These are phyloP conservation scores for Ganoderma boninense DNA, from an alignment of 1,284 basidiomycete species.

Conservation along the genomic window DNA sequence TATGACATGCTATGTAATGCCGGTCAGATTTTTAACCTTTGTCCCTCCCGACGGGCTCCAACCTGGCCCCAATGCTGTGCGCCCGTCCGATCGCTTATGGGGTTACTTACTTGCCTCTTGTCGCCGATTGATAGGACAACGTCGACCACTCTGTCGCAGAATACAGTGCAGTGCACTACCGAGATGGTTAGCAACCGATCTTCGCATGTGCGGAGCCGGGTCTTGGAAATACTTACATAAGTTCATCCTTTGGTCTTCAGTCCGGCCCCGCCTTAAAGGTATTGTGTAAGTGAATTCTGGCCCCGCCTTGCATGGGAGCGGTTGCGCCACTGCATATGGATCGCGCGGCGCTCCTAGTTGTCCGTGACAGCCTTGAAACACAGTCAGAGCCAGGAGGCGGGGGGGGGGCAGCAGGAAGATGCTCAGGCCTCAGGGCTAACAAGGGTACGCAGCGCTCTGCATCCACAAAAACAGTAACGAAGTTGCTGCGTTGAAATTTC, in stretches of 20 bases:
- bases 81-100: not conserved
- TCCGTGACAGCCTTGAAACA: not conserved
- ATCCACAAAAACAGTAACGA: too few species aligned
- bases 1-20: slow-evolving; percentile 1
- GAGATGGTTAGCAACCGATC: not conserved
- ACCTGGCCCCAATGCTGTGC: not conserved
- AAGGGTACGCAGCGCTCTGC: too few species aligned
- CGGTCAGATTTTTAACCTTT: not conserved
- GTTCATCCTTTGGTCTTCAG: not conserved
- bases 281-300: too few species aligned
- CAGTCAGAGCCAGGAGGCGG: not conserved
- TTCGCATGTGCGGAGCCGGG: not conserved
- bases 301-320: too few species aligned
- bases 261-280: too few species aligned
- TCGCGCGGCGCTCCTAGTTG: not conserved
- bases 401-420: not conserved
- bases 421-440: too few species aligned
- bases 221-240: not conserved
- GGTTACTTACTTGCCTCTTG: not conserved
- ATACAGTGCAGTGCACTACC: not conserved
- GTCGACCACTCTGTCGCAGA: not conserved
- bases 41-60: slow-evolving; percentile 1
- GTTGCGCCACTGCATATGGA: too few species aligned
- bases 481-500: too few species aligned
- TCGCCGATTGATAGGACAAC: not conserved